A percentile compares a stretch with the other conserved stretches of the same genome.
These are phyloP conservation scores for Apiospora malaysiana DNA, from an alignment of 2,329 filamentous ascomycete species.

Conservation along the genomic window DNA sequence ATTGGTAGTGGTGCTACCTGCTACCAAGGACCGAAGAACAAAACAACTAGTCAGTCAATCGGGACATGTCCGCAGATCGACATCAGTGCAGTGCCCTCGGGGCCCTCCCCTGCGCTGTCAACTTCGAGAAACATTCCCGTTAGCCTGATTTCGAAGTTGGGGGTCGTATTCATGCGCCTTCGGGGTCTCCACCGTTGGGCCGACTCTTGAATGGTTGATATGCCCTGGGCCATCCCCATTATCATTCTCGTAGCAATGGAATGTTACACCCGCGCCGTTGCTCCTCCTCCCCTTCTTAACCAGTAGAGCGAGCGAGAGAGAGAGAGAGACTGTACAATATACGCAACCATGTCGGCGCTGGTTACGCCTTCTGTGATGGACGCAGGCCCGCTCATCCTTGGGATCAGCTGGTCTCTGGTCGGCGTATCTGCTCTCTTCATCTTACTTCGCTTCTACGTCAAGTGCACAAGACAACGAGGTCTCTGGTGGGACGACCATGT, in stretches of 20 bases:
- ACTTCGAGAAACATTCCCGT: constrained; percentile 14
- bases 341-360: constrained; percentile 7
- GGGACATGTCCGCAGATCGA: neutral
- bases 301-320: neutral
- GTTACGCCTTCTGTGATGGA: constrained; percentile 10
- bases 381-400: constrained; percentile 22
- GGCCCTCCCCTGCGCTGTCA: neutral
- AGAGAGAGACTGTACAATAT: neutral
- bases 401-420: constrained; percentile 24
- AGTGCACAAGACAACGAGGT: neutral
- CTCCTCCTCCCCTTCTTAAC: neutral
- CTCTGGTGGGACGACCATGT: constrained; percentile 26
- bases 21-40: neutral
- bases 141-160: constrained; percentile 1
- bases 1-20: neutral
- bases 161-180: neutral
- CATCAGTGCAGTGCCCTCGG: neutral
- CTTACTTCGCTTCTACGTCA: constrained; percentile 21
- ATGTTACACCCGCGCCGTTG: constrained; percentile 10
- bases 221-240: neutral
- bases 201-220: neutral
- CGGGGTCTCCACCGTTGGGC: neutral
- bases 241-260: too few species aligned
- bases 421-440: constrained; percentile 21
- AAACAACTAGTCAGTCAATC: neutral